Evolutionary conservation across 2,329 filamentous ascomycete species (phyloP), one percentile per base, ranked within the genome.

Genomic region (Botrytis paeoniae): DNA sequence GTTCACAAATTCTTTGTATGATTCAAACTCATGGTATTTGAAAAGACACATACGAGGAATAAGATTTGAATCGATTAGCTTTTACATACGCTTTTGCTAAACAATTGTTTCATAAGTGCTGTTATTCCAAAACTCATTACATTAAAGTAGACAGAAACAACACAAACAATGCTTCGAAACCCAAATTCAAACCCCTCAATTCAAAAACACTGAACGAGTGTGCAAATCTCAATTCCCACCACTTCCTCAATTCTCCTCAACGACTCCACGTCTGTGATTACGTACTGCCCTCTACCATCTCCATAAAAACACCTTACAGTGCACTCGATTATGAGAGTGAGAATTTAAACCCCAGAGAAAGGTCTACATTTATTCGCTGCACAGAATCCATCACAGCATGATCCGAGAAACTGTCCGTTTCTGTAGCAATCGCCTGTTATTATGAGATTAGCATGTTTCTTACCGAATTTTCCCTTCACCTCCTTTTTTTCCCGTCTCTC

Each of bases 361-460:
- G 70, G 70, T 64, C 70, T 66, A 39, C 70, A 72, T 16, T 72
- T 72, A 59, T 72, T 60, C 6, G 62, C 70, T 4, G 70, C 70
- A 60, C 70, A 72, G 10, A 48, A 72, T 22, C 70, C 70, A 60
- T 72, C 70, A 32, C 70, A 72, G 62, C 70, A 72, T 10, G 61
- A 12, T 18, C 70, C 70, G 0, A 72, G 22, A 25, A 72, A 72
- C 25, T 72, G 70, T 2, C 63, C 63, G 4, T 62, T 71, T 32
- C 14, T 5, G 32, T 35, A 72, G 32, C 70, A 72, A 39, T 72
- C 62, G 25, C 51, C 70, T 72, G n/a, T 25, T 25, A 0, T 8
- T 1, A 14, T 12, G 6, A 57, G 51, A n/a, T 70, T 70, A 70
- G 54, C 8, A 16, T 6, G 0, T 16, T n/a, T 45, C 4, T 12